Percentiles rank a stretch among this genome's conserved stretches.
Conservation (phyloP, 495 filamentous ascomycete species). For the Podospora fimiseda region DNA sequence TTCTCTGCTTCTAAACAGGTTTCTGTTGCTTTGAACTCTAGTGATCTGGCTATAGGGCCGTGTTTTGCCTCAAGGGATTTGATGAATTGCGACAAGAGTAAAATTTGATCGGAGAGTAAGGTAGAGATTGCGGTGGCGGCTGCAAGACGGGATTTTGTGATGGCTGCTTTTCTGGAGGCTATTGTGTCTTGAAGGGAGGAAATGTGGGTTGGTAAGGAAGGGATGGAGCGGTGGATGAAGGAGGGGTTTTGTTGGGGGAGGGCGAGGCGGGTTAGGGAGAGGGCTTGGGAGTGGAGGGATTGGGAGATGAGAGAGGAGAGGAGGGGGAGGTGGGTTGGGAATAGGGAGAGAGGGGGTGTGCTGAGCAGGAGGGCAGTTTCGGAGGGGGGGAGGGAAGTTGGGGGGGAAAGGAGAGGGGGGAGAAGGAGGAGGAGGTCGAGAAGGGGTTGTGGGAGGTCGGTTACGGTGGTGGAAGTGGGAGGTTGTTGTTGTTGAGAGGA, state of each 20-base stretch:
- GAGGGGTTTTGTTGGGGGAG: conserved; percentile 47
- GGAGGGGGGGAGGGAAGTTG: conserved; percentile 14
- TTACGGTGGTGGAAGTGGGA: conserved; percentile 3
- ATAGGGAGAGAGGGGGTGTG: conserved; percentile 31
- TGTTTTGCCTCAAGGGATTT: conserved; percentile 50
- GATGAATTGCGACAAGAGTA: conserved; percentile 28
- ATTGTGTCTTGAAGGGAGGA: conserved; percentile 21
- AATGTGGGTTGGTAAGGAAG: conserved; percentile 29
- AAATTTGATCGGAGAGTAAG: conserved; percentile 26
- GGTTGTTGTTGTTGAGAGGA: conserved; percentile 10
- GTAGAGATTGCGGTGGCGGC: conserved; percentile 20
- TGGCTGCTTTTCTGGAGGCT: conserved; percentile 13
- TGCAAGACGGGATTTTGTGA: conserved; percentile 31
- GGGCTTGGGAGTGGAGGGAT: conserved; percentile 33
- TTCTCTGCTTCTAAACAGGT: conserved; percentile 48
- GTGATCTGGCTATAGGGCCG: conserved; percentile 55
- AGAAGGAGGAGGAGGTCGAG: conserved; percentile 41
- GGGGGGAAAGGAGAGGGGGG: conserved; percentile 26
- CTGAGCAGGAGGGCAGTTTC: conserved; percentile 30
- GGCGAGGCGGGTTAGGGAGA: conserved; percentile 38
- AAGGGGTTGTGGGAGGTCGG: conserved; percentile 20
- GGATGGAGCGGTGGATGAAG: conserved; percentile 44
- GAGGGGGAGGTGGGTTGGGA: conserved; percentile 35
- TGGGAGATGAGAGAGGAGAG: conserved; percentile 38
- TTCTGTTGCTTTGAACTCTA: conserved; percentile 53